Evolutionary conservation across 192 early-diverging fungal species (phyloP).

Genomic region (Tieghemiomyces parasiticus): DNA sequence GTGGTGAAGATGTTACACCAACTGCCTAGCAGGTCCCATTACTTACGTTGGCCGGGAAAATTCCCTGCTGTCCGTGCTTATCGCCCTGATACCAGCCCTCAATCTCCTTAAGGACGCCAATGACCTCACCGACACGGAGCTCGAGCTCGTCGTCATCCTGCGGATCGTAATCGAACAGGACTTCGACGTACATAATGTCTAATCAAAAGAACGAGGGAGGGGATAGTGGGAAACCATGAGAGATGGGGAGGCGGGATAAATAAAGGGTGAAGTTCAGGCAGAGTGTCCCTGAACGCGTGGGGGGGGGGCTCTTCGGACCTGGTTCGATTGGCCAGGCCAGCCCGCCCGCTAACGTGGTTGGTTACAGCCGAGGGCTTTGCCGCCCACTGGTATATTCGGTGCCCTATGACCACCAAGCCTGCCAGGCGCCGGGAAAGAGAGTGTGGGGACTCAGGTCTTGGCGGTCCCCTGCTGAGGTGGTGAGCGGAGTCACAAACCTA

Average conservation of each 20-base stretch:
- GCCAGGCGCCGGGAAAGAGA: too few species aligned
- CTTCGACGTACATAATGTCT: not conserved
- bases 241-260: not conserved
- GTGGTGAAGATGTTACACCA: not conserved
- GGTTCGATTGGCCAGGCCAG: not conserved
- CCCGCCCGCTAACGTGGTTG: not conserved
- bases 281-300: not conserved
- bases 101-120: conserved; percentile 37
- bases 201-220: not conserved
- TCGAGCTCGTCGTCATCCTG: conserved; percentile 45
- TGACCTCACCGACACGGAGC: conserved; percentile 35
- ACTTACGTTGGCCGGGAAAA: conserved; percentile 38
- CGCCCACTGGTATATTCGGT: too few species aligned
- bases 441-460: too few species aligned
- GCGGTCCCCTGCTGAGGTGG: too few species aligned
- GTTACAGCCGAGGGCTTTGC: not conserved
- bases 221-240: not conserved
- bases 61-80: conserved; percentile 43
- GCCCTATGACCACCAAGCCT: too few species aligned
- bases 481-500: too few species aligned
- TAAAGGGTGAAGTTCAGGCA: not conserved
- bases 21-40: not conserved
- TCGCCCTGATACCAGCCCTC: conserved; percentile 57
- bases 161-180: conserved; percentile 29
- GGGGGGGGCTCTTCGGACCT: not conserved